Evolutionary conservation across 805 yeast species (phyloP).

Genomic region (Wickerhamiella brachini): DNA sequence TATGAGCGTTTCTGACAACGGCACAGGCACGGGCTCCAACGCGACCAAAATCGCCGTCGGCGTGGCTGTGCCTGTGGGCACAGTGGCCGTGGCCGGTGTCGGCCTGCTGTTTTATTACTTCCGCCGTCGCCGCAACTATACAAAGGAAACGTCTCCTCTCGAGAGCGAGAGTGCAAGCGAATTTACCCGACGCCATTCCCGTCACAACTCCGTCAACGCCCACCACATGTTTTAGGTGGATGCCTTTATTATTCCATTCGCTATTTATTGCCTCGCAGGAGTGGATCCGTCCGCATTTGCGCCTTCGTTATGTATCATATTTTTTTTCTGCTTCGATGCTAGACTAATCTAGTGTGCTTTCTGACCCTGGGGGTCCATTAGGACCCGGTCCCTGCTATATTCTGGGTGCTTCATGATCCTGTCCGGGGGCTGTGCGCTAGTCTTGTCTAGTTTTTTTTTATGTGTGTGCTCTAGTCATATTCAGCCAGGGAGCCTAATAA

Average conservation of each 20-base stretch:
- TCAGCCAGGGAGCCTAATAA: no score
- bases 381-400: no score
- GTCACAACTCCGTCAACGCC: slow-evolving; percentile 1
- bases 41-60: slow-evolving; percentile 1
- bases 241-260: background rate
- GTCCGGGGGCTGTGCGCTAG: no score
- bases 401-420: no score
- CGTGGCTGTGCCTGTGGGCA: slow-evolving; percentile 2
- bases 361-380: no score
- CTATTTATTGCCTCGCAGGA: background rate
- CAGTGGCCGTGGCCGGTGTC: slow-evolving; percentile 1
- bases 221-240: slow-evolving; percentile 1
- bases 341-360: no score
- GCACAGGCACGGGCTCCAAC: background rate
- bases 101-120: background rate
- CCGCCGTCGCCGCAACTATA: background rate
- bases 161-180: background rate
- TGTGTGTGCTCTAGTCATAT: no score
- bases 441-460: no score
- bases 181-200: background rate
- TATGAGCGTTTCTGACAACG: background rate
- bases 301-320: background rate
- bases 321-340: background rate
- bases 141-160: background rate
- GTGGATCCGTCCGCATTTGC: background rate